A percentile compares a stretch with the other conserved stretches of the same genome.
phyloP scores from a whole-genome alignment of 106 monocot species.

The Platanthera zijinensis region DNA sequence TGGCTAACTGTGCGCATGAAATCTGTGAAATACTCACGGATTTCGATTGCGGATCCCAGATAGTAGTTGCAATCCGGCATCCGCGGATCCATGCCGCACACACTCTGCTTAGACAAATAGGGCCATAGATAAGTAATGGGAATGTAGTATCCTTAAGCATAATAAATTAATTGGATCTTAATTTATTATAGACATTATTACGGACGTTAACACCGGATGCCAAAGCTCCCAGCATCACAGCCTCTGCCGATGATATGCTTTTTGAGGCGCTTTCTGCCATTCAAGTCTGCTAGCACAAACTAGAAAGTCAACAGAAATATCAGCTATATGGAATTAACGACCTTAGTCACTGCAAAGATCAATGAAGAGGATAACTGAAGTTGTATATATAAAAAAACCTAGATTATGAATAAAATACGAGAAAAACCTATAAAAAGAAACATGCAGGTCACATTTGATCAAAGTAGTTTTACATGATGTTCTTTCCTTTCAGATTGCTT shows the following conservation, averaged over 20 bases:
- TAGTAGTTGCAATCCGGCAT: too few relatives aligned
- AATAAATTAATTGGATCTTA: background rate
- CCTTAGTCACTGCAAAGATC: background rate
- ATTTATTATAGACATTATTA: constrained; percentile 3
- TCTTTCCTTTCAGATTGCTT: too few relatives aligned
- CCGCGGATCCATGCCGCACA: too few relatives aligned
- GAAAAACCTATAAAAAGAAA: too few relatives aligned
- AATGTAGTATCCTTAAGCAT: background rate
- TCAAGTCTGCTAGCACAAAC: background rate
- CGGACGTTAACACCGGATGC: constrained; percentile 80
- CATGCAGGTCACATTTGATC: too few relatives aligned
- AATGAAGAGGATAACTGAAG: background rate
- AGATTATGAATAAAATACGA: background rate
- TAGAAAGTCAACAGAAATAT: background rate
- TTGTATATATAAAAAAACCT: background rate
- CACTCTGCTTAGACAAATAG: background rate
- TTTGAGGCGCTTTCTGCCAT: constrained; percentile 33
- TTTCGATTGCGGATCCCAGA: too few relatives aligned
- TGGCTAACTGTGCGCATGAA: too few relatives aligned
- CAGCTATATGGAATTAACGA: background rate
- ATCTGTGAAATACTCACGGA: too few relatives aligned
- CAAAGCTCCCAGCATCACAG: constrained; percentile 78
- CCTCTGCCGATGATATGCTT: constrained; percentile 57
- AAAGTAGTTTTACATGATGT: too few relatives aligned
- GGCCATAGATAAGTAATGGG: background rate